A percentile compares a stretch with the other conserved stretches of the same genome.
Conservation (phyloP, 305 asterid species). For the Petunia hybrid region DNA sequence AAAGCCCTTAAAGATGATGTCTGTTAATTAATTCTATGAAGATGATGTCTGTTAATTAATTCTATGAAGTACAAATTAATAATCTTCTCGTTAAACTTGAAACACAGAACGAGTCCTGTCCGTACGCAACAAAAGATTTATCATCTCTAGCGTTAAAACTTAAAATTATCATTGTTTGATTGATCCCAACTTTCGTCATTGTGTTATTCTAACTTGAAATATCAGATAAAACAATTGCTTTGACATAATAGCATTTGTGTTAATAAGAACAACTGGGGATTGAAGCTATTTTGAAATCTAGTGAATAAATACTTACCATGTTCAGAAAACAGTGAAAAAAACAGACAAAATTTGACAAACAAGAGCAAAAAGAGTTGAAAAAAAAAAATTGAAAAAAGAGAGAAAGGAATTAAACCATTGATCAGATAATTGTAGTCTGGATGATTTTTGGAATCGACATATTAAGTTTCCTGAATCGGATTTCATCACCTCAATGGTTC, state of each 20-base stretch:
- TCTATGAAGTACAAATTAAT: too few species aligned
- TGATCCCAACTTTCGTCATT: too few species aligned
- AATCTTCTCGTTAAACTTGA: not conserved
- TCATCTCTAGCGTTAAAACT: not conserved
- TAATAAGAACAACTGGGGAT: not conserved
- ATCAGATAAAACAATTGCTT: too few species aligned
- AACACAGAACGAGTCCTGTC: not conserved
- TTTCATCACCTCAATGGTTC: constrained; percentile 64
- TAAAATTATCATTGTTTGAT: too few species aligned
- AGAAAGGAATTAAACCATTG: constrained; percentile 44
- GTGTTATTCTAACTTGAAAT: too few species aligned
- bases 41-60: too few species aligned
- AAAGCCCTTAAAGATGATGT: too few species aligned
- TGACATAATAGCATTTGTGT: too few species aligned
- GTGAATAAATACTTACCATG: not conserved
- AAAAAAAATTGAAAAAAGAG: not conserved
- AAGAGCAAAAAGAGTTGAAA: not conserved
- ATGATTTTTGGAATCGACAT: constrained; percentile 63
- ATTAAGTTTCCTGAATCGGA: constrained; percentile 44
- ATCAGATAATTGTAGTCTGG: constrained; percentile 99
- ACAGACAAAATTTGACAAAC: not conserved
- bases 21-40: too few species aligned
- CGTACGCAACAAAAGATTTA: not conserved
- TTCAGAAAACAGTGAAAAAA: too few species aligned
- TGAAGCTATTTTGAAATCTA: not conserved